Base-by-base conservation (phyloP, 305 asterid species). In the Solanum aculeatissimum region DNA sequence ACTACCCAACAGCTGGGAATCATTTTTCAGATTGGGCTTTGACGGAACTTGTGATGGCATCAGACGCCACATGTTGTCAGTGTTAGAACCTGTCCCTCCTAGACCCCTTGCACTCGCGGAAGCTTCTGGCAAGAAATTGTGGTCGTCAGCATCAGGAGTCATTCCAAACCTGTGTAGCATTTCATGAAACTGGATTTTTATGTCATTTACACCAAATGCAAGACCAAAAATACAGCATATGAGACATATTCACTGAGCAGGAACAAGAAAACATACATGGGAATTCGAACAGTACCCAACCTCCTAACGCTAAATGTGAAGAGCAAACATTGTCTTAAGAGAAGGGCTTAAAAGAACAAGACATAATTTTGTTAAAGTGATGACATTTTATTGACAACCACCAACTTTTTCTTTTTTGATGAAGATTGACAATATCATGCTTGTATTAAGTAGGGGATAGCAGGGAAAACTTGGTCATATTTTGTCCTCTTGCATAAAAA, bases 31-130 rank as follows among this genome's bases (percentile, higher is more conserved):
- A 86, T 88, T 71, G 80, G 94, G 85, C 88, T 87, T 90, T 6
- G 95, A 86, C 10, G 92, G 81, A 84, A 90, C 89, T 81, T 93
- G 97, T 65, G 96, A 88, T 40, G 98, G 94, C 90, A 92, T 85
- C 75, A 92, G 91, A 70, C 91, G 86, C 99, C 91, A 87, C 3
- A 85, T 63, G 68, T 79, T 91, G 84, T 96, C 93, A 23, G 91
- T 63, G 82, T 87, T 87, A 18, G 94, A 92, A 83, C 94, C 92
- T 79, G 92, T 86, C 72, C 27, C 45, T 29, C 93, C 96, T 4
- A 91, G 90, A 88, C 69, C 88, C 81, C 92, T 91, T 68, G 82
- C 88, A 81, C 88, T 87, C 57, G 88, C 92, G 12, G 97, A 88
- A 87, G 92, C 91, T 87, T 91, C 98, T 2, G 89, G 86, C 15